These are phyloP conservation scores for Russula olivacea DNA, from an alignment of 768 basidiomycete species.

Conservation along the genomic window DNA sequence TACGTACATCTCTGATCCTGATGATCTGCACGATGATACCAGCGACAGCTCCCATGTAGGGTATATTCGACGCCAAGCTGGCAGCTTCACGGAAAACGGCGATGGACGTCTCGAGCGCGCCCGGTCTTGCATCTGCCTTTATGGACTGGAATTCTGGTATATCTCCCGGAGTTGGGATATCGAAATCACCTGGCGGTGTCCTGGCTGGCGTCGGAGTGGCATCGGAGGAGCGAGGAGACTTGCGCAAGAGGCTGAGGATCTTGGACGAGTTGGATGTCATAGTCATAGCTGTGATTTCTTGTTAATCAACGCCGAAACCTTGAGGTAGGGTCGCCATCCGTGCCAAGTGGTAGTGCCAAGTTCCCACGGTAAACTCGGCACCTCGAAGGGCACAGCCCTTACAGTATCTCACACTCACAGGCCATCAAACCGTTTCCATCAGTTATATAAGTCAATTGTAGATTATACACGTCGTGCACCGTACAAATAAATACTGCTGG, in stretches of 20 bases:
- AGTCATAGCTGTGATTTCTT: background rate
- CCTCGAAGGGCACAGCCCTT: too few species aligned
- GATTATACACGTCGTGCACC: constrained; percentile 23
- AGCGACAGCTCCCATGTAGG: constrained; percentile 15
- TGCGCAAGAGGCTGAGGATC: background rate
- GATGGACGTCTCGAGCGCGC: constrained; percentile 8
- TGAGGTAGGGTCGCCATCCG: background rate
- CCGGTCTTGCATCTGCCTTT: background rate
- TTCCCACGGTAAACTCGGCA: too few species aligned
- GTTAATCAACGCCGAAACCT: background rate
- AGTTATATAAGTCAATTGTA: constrained; percentile 22
- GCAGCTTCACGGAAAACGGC: constrained; percentile 10
- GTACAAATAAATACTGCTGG: constrained; percentile 23
- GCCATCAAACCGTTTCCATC: background rate
- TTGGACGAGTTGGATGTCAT: constrained; percentile 2
- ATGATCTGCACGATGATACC: constrained; percentile 9
- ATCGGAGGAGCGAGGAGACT: background rate
- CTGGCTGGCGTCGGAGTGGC: background rate
- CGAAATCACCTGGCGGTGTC: background rate
- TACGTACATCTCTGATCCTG: constrained; percentile 18
- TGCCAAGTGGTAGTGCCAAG: background rate
- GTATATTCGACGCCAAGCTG: constrained; percentile 1
- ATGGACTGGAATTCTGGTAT: background rate
- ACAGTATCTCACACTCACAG: too few species aligned
- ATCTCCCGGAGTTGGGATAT: background rate